Base-by-base conservation (phyloP, 2,329 filamentous ascomycete species). In the Piedraia hortae region DNA sequence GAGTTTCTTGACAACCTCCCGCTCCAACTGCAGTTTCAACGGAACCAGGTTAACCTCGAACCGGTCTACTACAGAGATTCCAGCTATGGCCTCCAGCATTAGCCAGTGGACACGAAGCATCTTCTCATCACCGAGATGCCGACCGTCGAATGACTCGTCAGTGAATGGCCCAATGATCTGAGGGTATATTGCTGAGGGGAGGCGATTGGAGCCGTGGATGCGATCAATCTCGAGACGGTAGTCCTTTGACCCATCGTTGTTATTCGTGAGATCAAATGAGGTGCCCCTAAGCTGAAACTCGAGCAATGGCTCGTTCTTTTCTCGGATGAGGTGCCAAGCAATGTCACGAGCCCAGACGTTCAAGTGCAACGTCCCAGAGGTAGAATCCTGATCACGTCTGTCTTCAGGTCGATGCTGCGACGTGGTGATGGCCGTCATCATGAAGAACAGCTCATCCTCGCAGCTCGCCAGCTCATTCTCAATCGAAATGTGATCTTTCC, bases 401-500 rank as follows among this genome's bases (percentile, higher is more conserved):
- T 89, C 77, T 22, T 71, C 65, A 30, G 65, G 67, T 41, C 80
- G 85, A 27, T 78, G 60, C 45, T 97, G 85, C 4, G 82, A 88
- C 3, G 78, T 88, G 2, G 85, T 97, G 41, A 97, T 97, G 17
- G 85, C 88, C 38, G 97, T 93, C 85, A 97, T 93, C 54, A 97
- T 73, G 50, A 97, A 97, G 56, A 97, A 99, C 5, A 99, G 50
- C 44, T 99, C 88, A 37, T 97, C 85, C 43, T 93, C 85, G 37
- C 77, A 91, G 10, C 65, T 65, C 6, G 75, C 63, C 22, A 97
- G 53, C 40, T 97, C 85, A 22, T 73, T 69, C 40, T 97, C 85
- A 19, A 99, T 58, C n/a, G 68, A 51, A 27, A 91, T 55, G 15
- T 78, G 64, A 40, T 93, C 82, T 39, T 85, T 66, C 80, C 82